phyloP scores from a whole-genome alignment of 1,284 basidiomycete genomes.

The Thelephora terrestris region DNA sequence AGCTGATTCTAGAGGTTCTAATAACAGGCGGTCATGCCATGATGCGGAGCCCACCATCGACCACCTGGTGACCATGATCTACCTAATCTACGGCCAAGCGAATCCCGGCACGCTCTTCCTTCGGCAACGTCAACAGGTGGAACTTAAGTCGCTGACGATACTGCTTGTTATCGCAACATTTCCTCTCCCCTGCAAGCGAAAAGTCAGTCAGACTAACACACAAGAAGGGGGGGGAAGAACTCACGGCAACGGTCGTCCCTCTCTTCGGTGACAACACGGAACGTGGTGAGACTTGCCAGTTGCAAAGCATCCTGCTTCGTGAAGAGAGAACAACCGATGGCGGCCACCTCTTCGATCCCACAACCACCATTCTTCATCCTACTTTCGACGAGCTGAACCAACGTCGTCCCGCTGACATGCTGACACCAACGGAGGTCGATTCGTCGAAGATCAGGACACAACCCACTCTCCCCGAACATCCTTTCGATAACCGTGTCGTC shows the following conservation, averaged over 20 bases:
- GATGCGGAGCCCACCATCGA: neutral
- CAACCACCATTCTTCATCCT: constrained; percentile 16
- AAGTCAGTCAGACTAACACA: neutral
- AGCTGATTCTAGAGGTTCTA: too few species aligned
- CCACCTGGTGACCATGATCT: too few species aligned
- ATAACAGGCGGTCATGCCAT: neutral
- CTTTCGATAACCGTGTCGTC: constrained; percentile 34
- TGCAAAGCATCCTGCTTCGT: constrained; percentile 44
- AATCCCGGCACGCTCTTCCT: neutral
- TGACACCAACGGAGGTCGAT: constrained; percentile 56
- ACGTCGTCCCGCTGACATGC: constrained; percentile 38
- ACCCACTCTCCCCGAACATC: constrained; percentile 29
- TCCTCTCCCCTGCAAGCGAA: constrained; percentile 27
- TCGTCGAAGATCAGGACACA: constrained; percentile 37
- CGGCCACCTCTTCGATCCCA: constrained; percentile 34
- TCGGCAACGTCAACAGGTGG: neutral
- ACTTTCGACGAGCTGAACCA: constrained; percentile 39
- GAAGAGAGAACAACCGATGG: constrained; percentile 51
- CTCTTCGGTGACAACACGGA: constrained; percentile 35
- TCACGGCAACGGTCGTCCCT: constrained; percentile 46
- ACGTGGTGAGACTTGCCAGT: constrained; percentile 38
- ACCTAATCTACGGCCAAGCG: neutral
- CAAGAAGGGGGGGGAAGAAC: constrained; percentile 16
- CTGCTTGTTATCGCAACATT: constrained; percentile 44
- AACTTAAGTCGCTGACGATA: constrained; percentile 20